A percentile compares a stretch with the other conserved stretches of the same genome.
Conservation (phyloP, 2,329 filamentous ascomycete genomes). For the Cladosporium cucumerinum region DNA sequence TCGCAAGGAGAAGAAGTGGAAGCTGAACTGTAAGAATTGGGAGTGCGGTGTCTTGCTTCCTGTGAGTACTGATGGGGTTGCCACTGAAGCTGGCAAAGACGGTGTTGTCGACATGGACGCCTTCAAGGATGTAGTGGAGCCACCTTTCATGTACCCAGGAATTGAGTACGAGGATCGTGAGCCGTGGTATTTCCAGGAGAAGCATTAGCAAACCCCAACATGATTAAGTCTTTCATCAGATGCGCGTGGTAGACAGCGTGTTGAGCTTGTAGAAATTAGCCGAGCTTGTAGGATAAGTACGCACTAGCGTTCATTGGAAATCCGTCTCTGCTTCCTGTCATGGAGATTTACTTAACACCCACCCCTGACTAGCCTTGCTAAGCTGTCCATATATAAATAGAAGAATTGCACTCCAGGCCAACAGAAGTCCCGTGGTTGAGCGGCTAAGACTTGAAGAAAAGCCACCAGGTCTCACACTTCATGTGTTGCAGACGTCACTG, state of each 20-base stretch:
- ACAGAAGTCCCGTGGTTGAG: background rate
- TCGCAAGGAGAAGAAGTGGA: slow-evolving; percentile 61
- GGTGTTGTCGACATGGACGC: slow-evolving; percentile 40
- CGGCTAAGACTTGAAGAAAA: background rate
- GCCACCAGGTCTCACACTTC: background rate
- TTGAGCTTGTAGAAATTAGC: too few relatives aligned
- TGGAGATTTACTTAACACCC: background rate
- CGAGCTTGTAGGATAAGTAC: background rate
- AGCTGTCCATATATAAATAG: background rate
- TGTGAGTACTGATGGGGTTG: slow-evolving; percentile 35
- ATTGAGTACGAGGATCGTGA: slow-evolving; percentile 44
- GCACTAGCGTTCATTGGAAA: background rate
- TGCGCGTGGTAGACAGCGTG: too few relatives aligned
- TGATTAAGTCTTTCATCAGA: too few relatives aligned
- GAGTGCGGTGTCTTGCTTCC: slow-evolving; percentile 86
- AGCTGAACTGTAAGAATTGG: slow-evolving; percentile 87
- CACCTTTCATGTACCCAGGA: slow-evolving; percentile 63
- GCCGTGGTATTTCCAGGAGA: slow-evolving; percentile 45
- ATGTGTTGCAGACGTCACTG: background rate
- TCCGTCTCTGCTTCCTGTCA: background rate
- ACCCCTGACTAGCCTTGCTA: background rate
- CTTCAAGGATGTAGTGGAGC: slow-evolving; percentile 56
- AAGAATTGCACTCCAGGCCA: background rate
- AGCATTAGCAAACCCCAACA: background rate
- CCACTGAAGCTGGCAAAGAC: background rate